Evolutionary conservation across 2,329 filamentous ascomycete genomes (phyloP), one percentile per base, ranked within the genome.

Genomic region (Xylaria sp.): DNA sequence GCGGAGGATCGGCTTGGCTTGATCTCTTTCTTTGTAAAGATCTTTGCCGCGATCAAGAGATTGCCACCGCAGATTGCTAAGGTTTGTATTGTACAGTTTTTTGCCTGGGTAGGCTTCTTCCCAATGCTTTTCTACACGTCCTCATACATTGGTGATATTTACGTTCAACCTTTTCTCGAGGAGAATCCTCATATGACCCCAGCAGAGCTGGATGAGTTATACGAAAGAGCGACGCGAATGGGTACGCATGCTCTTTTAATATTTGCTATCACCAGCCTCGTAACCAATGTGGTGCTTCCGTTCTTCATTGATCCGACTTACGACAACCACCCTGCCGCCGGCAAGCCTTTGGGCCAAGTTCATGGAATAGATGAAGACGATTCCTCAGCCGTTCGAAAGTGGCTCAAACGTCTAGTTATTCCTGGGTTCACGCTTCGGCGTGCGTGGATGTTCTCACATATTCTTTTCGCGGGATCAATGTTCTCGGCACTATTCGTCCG

Each of bases 121-220:
- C 94, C 94, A 0, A 94, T 97, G 79, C 85, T 98, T 2, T 98
- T 97, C 82, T 98, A 98, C 82, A 93, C 93, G 4, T 97, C 94
- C 1, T 97, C 93, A 19, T 98, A 96, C 79, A 92, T 98, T 73
- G 94, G 93, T 69, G 93, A 97, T 77, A 92, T 98, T 65, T 97
- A 97, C 75, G 92, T 93, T 19, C 91, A 97, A 77, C 93, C 93
- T 0, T 92, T 87, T 73, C 90, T 98, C 60, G 85, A 89, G 72
- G 83, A 87, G 60, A 92, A 97, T 73, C 94, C 93, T 0, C 82
- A 95, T 78, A 91, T 97, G 85, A 87, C 90, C 0, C 86, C 90
- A 0, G 85, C 87, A 17, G 90, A 98, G 74, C 89, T 98, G 67
- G 90, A 97, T 75, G 81, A 84, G 58, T 85, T 94, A 0, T 97